Evolutionary conservation across 768 basidiomycete genomes (phyloP).

Genomic region (Neoboletus magnificus): DNA sequence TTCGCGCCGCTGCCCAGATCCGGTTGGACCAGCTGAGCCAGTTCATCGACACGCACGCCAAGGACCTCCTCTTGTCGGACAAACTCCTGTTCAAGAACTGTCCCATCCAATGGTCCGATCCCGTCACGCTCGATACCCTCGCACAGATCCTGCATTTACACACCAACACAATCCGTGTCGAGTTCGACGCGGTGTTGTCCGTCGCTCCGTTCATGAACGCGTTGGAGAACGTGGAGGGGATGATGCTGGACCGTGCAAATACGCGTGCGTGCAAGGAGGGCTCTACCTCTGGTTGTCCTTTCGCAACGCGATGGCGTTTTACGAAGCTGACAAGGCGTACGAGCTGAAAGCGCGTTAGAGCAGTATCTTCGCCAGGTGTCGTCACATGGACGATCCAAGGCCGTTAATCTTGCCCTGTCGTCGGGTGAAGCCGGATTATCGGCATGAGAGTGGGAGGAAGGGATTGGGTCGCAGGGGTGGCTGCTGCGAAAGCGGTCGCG

Average conservation of each 20-base stretch:
- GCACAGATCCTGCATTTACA: slow-evolving; percentile 33
- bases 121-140: slow-evolving; percentile 17
- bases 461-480: slow-evolving; percentile 17
- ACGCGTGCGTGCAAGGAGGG: slow-evolving; percentile 31
- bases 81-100: slow-evolving; percentile 42
- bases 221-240: slow-evolving; percentile 21
- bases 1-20: slow-evolving; percentile 35
- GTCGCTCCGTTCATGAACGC: slow-evolving; percentile 19
- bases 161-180: slow-evolving; percentile 23
- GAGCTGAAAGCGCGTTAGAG: slow-evolving; percentile 62
- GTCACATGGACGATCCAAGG: slow-evolving; percentile 1
- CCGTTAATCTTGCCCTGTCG: background rate
- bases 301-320: slow-evolving; percentile 66
- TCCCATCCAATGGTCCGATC: slow-evolving; percentile 18
- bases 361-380: slow-evolving; percentile 51
- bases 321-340: slow-evolving; percentile 47
- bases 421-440: slow-evolving; percentile 20
- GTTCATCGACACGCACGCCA: slow-evolving; percentile 42
- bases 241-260: slow-evolving; percentile 14
- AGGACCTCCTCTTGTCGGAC: slow-evolving; percentile 44
- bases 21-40: slow-evolving; percentile 32
- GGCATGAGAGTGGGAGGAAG: slow-evolving; percentile 11
- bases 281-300: slow-evolving; percentile 83
- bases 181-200: slow-evolving; percentile 18
- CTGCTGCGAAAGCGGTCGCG: slow-evolving; percentile 21